Evolutionary conservation across 2,329 filamentous ascomycete genomes (phyloP), one percentile per base, ranked within the genome.

Genomic region (Penicillium oxalicum): DNA sequence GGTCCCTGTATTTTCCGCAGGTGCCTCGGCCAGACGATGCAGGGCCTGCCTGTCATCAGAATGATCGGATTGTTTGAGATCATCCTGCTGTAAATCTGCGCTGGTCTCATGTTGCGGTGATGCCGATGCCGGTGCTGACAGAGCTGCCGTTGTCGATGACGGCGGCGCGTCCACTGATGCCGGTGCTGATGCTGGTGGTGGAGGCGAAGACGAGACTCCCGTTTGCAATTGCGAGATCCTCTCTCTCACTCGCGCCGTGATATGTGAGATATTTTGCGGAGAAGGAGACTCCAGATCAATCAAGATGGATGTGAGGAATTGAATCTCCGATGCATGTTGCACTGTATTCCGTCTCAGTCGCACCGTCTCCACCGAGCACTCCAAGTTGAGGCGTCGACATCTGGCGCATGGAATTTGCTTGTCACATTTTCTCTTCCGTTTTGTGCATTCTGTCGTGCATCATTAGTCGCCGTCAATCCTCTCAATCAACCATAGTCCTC

Each of bases 351-450:
- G 53, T 35, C 59, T 51, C 24, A 62, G 43, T 28, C 59, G 59
- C 8, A 62, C 59, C 2, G 56, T 44, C 44, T 62, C 59, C 42
- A 60, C 58, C 6, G 59, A 59, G 42, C 59, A 62, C 13, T 57
- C 47, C 29, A 62, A 36, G 35, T 60, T 58, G 8, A 61, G 47
- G 9, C 57, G 53, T 37, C 54, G 49, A 28, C 59, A 62, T 43
- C 59, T 54, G 13, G 58, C 52, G 28, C 59, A 62, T 1, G 59
- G 59, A 25, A 55, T 52, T 28, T 59, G 48, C 42, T 62, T 62
- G 44, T 60, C 58, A 38, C 59, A 62, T 48, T 61, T 61, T 27
- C 59, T 51, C 39, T 62, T 62, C 24, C 57, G 52, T 44, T 57
- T 62, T 24, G 59, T 60, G 41, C 59, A 62, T 47, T 62, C 59